Evolutionary conservation across 108 stramenopile genomes (phyloP), one percentile per base, ranked within the genome.

Genomic region (Cyclotella atomus): DNA sequence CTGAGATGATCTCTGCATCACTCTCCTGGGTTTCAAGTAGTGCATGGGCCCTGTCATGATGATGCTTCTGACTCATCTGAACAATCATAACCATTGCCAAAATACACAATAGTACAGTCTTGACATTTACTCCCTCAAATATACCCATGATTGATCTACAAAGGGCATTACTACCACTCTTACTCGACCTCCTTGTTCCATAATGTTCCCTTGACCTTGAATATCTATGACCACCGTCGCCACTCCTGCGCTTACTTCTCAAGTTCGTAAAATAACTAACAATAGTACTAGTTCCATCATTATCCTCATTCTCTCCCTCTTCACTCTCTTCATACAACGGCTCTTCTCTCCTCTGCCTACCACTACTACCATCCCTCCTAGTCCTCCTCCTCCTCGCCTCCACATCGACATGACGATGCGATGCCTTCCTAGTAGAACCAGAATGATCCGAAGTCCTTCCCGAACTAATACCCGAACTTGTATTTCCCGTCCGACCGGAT

Each of bases 51-150:
- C n/a, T n/a, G n/a, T n/a, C n/a, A 53, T 41, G 43, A 32, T 70
- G 36, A 41, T 43, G 44, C 12, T 69, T 30, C 23, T 71, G 70
- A 25, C 34, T 55, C 54, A 59, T 30, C 54, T 56, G 27, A 3
- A 47, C 52, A 1, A 46, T 10, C 17, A 34, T 33, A 44, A 56
- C 64, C 76, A 77, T 70, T 27, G 46, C 76, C 19, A 77, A 28
- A 34, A 70, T 20, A 38, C 76, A 77, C 46, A 77, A 35, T 8
- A 70, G n/a, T 14, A 77, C 76, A n/a, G 76, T 77, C 46, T 70
- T 77, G 28, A 55, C 15, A 38, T 63, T 64, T n/a, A 63, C 35
- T 14, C 68, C 76, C 0, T 77, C 76, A 15, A 69, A 28, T 2
- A 63, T 28, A 27, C 44, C 35, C 64, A 5, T 46, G 5, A 49